phyloP scores from a whole-genome alignment of 768 basidiomycete species.

The Nevesoporus exiguus region DNA sequence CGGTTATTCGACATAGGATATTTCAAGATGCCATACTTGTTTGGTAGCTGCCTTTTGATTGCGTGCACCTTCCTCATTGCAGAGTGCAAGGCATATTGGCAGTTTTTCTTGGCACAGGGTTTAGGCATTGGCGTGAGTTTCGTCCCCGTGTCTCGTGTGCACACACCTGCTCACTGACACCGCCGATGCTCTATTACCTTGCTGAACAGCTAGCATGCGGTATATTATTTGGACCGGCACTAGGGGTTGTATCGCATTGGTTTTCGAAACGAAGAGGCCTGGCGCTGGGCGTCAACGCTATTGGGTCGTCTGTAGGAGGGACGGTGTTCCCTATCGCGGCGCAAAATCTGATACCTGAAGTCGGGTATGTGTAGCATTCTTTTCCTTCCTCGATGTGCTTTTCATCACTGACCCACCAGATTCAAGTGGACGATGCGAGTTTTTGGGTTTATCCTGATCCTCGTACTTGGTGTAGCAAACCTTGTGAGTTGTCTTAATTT shows the following conservation, averaged over 20 bases:
- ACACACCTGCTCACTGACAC: background rate
- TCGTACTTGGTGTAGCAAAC: constrained; percentile 52
- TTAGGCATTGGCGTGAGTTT: constrained; percentile 56
- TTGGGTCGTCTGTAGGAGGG: constrained; percentile 69
- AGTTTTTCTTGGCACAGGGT: constrained; percentile 74
- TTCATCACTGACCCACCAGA: constrained; percentile 32
- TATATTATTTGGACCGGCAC: constrained; percentile 58
- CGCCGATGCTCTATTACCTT: background rate
- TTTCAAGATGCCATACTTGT: constrained; percentile 48
- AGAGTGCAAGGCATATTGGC: constrained; percentile 73
- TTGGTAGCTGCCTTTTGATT: constrained; percentile 50
- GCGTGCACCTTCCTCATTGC: constrained; percentile 61
- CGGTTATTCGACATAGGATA: constrained; percentile 74
- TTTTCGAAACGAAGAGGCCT: constrained; percentile 56
- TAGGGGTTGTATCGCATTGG: constrained; percentile 68
- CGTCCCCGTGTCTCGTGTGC: too few species aligned
- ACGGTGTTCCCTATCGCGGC: constrained; percentile 61
- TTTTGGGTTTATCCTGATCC: constrained; percentile 58
- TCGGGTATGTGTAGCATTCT: constrained; percentile 46
- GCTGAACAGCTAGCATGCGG: constrained; percentile 41
- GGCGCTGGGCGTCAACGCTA: constrained; percentile 59
- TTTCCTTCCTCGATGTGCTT: background rate
- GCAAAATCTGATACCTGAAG: constrained; percentile 47
- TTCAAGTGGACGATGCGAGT: constrained; percentile 78
- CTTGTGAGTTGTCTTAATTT: constrained; percentile 34